Evolutionary conservation across 2,329 filamentous ascomycete species (phyloP), one percentile per base, ranked within the genome.

Genomic region (Diaporthe sp.): DNA sequence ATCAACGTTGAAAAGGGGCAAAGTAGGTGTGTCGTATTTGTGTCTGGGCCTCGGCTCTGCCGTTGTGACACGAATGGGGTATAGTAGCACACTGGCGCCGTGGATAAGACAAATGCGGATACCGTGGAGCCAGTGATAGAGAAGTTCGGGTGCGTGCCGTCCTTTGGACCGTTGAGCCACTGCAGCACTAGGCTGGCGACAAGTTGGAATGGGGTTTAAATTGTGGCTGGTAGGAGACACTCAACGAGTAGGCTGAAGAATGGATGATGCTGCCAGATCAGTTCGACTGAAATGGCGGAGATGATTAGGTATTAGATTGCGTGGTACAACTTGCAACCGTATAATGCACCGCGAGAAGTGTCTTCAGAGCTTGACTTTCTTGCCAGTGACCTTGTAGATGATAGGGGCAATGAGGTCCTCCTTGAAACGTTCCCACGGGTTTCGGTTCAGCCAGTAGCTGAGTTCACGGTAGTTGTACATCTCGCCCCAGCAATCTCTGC

Each of bases 391-490:
- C 83, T 92, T 92, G 81, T 86, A 90, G 90, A 90, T 92, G 73
- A 90, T 82, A 59, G 88, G 84, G 39, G 90, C 90, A 22, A 93
- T 79, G 25, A 92, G 81, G 76, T 93, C 91, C 81, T 93, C 91
- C 86, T 93, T 93, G 84, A 93, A 93, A 35, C 85, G 86, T 85
- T 97, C 94, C 94, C 95, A 98, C 72, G 85, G 88, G 68, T 91
- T 94, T 69, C 95, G 91, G 86, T 98, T 98, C 76, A 98, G 89
- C 84, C 92, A 92, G 83, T 97, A 96, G 86, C 95, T 97, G 80
- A 97, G 89, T 83, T 98, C 92, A 70, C 96, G 94, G 86, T 95
- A 99, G 82, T 94, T 93, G 85, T 98, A 98, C 92, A 99, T 98
- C 85, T 99, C 97, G 50, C 93, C 93, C 96, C 96, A 98, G 83